These are phyloP conservation scores for Saccharomycopsis malanga DNA, from an alignment of 805 yeast genomes.

Conservation along the genomic window DNA sequence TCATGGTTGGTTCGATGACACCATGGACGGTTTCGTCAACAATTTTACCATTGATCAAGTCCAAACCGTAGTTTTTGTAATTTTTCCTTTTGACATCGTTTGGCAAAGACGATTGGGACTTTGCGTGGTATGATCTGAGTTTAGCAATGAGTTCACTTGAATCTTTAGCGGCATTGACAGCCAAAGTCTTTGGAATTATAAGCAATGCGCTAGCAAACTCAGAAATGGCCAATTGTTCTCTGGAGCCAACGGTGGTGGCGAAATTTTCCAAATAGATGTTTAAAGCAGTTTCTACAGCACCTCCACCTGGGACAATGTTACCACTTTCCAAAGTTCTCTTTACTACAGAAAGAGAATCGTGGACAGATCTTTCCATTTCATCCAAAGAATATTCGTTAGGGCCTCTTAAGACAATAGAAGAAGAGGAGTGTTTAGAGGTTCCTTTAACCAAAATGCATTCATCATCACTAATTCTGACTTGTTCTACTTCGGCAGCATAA, in stretches of 20 bases:
- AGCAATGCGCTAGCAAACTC: slow-evolving; percentile 90
- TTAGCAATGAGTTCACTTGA: slow-evolving; percentile 92
- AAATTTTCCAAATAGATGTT: slow-evolving; percentile 92
- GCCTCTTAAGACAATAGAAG: slow-evolving; percentile 91
- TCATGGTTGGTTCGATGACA: slow-evolving; percentile 90
- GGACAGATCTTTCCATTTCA: slow-evolving; percentile 97
- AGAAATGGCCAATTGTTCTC: slow-evolving; percentile 97
- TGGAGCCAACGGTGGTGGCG: slow-evolving; percentile 95
- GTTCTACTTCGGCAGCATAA: slow-evolving; percentile 82
- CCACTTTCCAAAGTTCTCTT: slow-evolving; percentile 95
- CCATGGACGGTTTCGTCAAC: slow-evolving; percentile 81
- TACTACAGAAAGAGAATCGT: slow-evolving; percentile 89
- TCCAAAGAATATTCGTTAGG: slow-evolving; percentile 92
- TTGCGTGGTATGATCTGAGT: slow-evolving; percentile 92
- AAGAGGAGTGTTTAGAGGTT: slow-evolving; percentile 82
- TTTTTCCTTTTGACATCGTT: slow-evolving; percentile 79
- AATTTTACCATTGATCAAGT: slow-evolving; percentile 83
- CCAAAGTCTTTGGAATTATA: slow-evolving; percentile 92
- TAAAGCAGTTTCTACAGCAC: slow-evolving; percentile 96
- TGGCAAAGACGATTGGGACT: slow-evolving; percentile 78
- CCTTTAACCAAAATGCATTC: slow-evolving; percentile 92
- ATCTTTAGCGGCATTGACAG: slow-evolving; percentile 97
- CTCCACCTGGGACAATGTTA: slow-evolving; percentile 96
- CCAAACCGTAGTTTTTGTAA: slow-evolving; percentile 89
- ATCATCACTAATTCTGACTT: slow-evolving; percentile 88